Conservation (phyloP, 148 eudicot genomes). For the Vaccinium darrowii region DNA sequence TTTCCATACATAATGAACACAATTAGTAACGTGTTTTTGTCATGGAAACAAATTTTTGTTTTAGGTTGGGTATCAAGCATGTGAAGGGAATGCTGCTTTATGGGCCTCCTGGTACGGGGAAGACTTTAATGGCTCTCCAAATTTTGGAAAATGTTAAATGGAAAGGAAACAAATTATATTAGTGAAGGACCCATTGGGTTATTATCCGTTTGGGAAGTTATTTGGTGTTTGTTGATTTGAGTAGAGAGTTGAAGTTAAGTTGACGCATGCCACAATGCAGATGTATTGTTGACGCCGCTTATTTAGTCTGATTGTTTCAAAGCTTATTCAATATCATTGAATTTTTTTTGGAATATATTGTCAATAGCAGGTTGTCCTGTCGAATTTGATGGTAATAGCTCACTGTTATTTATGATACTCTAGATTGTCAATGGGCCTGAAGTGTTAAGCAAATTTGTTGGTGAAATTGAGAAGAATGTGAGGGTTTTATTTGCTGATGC, state of each 20-base stretch:
- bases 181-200: background rate
- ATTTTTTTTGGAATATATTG: background rate
- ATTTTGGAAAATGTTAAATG: constrained; percentile 92
- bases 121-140: constrained; percentile 97
- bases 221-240: background rate
- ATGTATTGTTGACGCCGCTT: constrained; percentile 8
- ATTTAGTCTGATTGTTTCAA: background rate
- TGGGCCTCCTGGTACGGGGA: constrained; percentile 99
- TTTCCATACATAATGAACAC: background rate
- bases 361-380: background rate
- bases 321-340: constrained; percentile 3
- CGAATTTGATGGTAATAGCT: background rate
- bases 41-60: constrained; percentile 12
- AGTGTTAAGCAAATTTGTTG: constrained; percentile 98
- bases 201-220: background rate
- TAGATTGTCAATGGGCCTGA: constrained; percentile 99
- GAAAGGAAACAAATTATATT: constrained; percentile 87
- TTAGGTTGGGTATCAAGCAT: constrained; percentile 91
- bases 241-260: background rate
- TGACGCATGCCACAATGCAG: background rate
- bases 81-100: constrained; percentile 98
- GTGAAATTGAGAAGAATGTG: constrained; percentile 98
- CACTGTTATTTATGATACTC: constrained; percentile 11
- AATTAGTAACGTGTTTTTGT: background rate
- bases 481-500: constrained; percentile 99